Percentiles rank a stretch among this genome's conserved stretches.
Evolutionary conservation across 306 rosid species (phyloP).

Genomic region (Echinosophora koreensis): DNA sequence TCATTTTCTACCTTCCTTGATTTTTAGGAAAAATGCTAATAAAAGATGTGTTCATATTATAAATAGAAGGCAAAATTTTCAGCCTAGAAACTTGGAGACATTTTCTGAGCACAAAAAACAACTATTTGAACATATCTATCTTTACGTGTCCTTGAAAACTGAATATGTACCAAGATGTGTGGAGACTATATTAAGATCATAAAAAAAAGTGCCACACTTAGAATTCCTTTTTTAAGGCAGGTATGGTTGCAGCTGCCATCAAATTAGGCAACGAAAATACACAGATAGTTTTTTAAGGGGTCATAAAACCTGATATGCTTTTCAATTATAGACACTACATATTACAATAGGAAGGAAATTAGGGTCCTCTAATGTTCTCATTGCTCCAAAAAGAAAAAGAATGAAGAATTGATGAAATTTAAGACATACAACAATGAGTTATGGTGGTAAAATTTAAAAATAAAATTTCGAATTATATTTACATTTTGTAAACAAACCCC

Average conservation of each 20-base stretch:
- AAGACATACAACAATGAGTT: background rate
- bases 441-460: no score
- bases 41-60: no score
- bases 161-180: background rate
- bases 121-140: background rate
- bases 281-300: background rate
- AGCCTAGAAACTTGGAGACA: no score
- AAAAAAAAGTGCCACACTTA: background rate
- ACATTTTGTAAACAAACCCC: conserved; percentile 35
- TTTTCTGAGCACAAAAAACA: background rate
- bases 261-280: background rate
- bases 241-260: background rate
- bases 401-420: background rate
- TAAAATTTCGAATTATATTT: conserved; percentile 6
- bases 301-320: no score
- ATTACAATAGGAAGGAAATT: background rate
- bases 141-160: no score
- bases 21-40: no score
- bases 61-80: no score
- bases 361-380: background rate
- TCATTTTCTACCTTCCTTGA: no score
- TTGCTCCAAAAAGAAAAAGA: background rate
- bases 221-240: background rate
- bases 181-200: background rate
- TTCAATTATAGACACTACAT: no score